Percentiles rank a stretch among this genome's conserved stretches.
These are phyloP conservation scores for Petunia axillaris DNA, from an alignment of 257 asterid genomes.

Conservation along the genomic window DNA sequence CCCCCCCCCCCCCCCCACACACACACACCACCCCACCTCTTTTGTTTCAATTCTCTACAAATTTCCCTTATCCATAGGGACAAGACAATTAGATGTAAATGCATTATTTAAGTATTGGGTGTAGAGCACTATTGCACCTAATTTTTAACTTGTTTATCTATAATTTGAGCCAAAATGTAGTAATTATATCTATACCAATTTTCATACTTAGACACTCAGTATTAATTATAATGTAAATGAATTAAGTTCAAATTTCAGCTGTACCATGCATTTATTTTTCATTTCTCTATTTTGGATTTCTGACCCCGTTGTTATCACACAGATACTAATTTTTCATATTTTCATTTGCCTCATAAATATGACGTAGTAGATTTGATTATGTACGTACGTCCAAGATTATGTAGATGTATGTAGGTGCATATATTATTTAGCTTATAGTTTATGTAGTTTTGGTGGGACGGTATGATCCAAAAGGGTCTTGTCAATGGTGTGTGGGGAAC, in stretches of 20 bases:
- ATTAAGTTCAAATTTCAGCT: too few relatives aligned
- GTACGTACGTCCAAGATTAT: background rate
- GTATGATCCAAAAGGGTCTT: background rate
- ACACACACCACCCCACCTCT: background rate
- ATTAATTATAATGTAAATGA: too few relatives aligned
- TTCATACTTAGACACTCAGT: too few relatives aligned
- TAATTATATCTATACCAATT: too few relatives aligned
- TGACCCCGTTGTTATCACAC: too few relatives aligned
- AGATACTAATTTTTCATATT: too few relatives aligned
- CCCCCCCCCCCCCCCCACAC: background rate
- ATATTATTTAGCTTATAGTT: constrained; percentile 16
- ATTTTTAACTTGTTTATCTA: too few relatives aligned
- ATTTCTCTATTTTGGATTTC: too few relatives aligned
- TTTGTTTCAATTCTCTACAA: background rate
- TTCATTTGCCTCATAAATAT: too few relatives aligned
- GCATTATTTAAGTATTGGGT: background rate
- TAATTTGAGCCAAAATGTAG: too few relatives aligned
- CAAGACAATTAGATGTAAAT: background rate
- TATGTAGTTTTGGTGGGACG: background rate
- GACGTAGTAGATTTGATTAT: too few relatives aligned
- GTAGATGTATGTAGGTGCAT: background rate
- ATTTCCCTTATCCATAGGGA: background rate
- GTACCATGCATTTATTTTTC: too few relatives aligned
- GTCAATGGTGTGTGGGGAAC: background rate
- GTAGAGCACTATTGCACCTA: background rate